Evolutionary conservation across 192 early-diverging fungal species (phyloP), one percentile per base, ranked within the genome.

Genomic region (Umbelopsis sp.): DNA sequence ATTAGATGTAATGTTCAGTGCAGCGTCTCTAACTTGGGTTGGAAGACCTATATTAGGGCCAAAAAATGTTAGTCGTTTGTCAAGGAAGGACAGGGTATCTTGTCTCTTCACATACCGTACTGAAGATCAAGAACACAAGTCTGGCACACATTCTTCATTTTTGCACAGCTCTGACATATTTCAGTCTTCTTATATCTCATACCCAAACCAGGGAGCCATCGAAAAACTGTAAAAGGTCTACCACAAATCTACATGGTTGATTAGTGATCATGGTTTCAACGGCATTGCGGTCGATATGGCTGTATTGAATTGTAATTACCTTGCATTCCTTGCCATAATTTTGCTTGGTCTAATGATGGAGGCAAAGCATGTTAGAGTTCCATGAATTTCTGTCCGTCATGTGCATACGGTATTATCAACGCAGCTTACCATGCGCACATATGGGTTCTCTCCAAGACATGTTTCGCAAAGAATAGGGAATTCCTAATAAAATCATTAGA

Each of bases 101-200:
- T 11, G 17, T 38, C 17, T 3, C 1, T 22, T 2, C 26, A 44
- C 25, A 29, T 76, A 66, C 91, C 93, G 76, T 91, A 95, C 77
- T 98, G 93, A n/a, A 98, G 86, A 84, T 99, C 97, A 47, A 98
- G 81, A 20, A 98, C 82, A 76, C 98, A 99, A 8, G 96, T 96
- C 75, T 98, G 98, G 69, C 98, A 99, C 11, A 95, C 94, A 80
- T 99, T 98, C 82, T 99, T 99, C 73, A 98, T 84, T 78, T 98
- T 97, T 38, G 98, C 93, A 75, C 98, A 99, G 0, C 94, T 94
- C 77, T 96, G 93, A 70, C 98, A 99, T 66, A 98, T 93, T 78
- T 99, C 96, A 0, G 98, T 99, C 86, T 98, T 97, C 76, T 98
- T 98, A 86, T 92, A 94, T 67, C 97, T 89, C 94, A 94, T 96